Evolutionary conservation across 371 early-diverging fungal species (phyloP).

Genomic region (Mucor indicus): DNA sequence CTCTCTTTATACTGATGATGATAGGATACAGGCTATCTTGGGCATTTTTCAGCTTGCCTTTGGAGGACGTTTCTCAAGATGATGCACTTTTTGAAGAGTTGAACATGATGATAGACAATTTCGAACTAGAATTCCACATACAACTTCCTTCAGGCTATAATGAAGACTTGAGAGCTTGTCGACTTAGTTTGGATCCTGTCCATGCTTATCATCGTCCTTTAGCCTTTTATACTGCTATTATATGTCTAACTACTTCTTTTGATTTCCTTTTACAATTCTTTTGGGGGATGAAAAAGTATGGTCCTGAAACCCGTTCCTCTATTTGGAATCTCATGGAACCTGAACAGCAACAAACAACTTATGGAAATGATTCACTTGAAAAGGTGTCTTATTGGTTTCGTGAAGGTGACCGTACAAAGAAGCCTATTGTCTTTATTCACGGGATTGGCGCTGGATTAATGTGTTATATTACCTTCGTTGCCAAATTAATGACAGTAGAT

Average conservation of each 20-base stretch:
- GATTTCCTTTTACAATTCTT: constrained; percentile 16
- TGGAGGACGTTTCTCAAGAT: constrained; percentile 43
- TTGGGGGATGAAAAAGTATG: constrained; percentile 36
- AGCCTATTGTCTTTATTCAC: constrained; percentile 69
- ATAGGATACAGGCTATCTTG: constrained; percentile 44
- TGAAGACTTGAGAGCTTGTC: constrained; percentile 51
- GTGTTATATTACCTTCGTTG: constrained; percentile 55
- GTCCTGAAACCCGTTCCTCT: constrained; percentile 31
- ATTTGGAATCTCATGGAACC: constrained; percentile 30
- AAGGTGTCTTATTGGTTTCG: constrained; percentile 54
- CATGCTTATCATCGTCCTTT: constrained; percentile 68
- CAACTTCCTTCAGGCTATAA: constrained; percentile 55
- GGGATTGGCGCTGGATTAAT: constrained; percentile 71
- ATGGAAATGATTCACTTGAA: constrained; percentile 6
- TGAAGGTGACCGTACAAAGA: constrained; percentile 41
- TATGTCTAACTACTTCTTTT: constrained; percentile 17
- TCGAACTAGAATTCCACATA: constrained; percentile 42
- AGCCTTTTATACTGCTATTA: constrained; percentile 50
- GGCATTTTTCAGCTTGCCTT: constrained; percentile 48
- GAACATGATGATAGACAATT: constrained; percentile 40
- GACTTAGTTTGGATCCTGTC: constrained; percentile 63
- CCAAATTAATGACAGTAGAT: constrained; percentile 32
- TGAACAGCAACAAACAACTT: neutral
- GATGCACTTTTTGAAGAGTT: constrained; percentile 32
- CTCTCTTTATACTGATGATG: neutral